Conservation (phyloP, 495 filamentous ascomycete genomes). For the Aspergillus incahuasiensis region DNA sequence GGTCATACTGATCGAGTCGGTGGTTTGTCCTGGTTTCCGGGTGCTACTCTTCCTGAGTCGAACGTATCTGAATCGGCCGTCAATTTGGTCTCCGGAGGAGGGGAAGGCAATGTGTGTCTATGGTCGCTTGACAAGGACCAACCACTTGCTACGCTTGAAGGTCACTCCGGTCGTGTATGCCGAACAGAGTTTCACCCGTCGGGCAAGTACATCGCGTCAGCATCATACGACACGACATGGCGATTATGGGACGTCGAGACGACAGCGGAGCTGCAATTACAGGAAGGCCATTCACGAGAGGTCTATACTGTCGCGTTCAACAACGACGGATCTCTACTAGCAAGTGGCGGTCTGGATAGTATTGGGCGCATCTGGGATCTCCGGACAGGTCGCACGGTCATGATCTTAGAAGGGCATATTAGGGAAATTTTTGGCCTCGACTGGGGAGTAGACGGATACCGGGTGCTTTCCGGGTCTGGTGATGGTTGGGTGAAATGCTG, state of each 20-base stretch:
- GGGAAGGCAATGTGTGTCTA: slow-evolving; percentile 82
- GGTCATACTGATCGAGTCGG: slow-evolving; percentile 86
- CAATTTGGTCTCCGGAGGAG: slow-evolving; percentile 87
- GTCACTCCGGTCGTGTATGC: slow-evolving; percentile 83
- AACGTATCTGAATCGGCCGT: slow-evolving; percentile 67
- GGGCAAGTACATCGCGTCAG: slow-evolving; percentile 83
- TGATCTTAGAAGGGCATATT: slow-evolving; percentile 93
- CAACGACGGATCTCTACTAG: slow-evolving; percentile 82
- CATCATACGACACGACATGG: slow-evolving; percentile 96
- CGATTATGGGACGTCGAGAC: slow-evolving; percentile 91
- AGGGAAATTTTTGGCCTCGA: slow-evolving; percentile 88
- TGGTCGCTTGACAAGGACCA: slow-evolving; percentile 85
- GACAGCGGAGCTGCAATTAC: slow-evolving; percentile 74
- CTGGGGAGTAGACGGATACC: slow-evolving; percentile 87
- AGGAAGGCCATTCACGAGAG: slow-evolving; percentile 92
- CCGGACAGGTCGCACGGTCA: slow-evolving; percentile 88
- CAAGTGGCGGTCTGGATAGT: slow-evolving; percentile 86
- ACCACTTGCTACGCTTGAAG: slow-evolving; percentile 76
- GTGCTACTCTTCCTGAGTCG: slow-evolving; percentile 64
- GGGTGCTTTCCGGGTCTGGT: slow-evolving; percentile 81
- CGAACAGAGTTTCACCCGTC: slow-evolving; percentile 94
- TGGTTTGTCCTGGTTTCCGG: slow-evolving; percentile 85
- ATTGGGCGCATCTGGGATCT: slow-evolving; percentile 96
- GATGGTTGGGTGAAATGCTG: slow-evolving; percentile 98
- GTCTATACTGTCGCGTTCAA: slow-evolving; percentile 88